Conservation (phyloP, 768 basidiomycete genomes). For the Hericium erinaceus region DNA sequence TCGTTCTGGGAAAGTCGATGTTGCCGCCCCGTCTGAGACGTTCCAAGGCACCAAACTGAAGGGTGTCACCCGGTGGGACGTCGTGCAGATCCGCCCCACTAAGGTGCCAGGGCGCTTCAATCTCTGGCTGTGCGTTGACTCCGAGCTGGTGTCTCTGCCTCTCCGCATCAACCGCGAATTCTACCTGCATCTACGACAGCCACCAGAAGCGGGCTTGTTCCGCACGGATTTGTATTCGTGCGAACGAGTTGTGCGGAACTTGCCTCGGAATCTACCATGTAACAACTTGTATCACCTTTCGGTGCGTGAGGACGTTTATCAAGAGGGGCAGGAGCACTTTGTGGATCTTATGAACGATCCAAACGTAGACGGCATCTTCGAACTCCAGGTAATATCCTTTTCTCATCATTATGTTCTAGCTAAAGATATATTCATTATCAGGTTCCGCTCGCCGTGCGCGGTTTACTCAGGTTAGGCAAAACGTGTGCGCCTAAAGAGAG, state of each 20-base stretch:
- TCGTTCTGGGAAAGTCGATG: constrained; percentile 25
- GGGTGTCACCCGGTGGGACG: constrained; percentile 74
- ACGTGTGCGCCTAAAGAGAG: constrained; percentile 62
- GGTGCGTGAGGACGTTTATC: constrained; percentile 77
- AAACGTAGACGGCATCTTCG: constrained; percentile 90
- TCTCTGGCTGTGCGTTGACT: constrained; percentile 81
- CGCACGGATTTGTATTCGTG: constrained; percentile 56
- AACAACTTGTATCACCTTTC: constrained; percentile 75
- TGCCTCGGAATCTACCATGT: constrained; percentile 74
- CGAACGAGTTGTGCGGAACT: constrained; percentile 63
- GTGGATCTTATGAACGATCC: constrained; percentile 89
- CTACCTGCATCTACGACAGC: constrained; percentile 80
- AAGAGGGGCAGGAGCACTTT: constrained; percentile 84
- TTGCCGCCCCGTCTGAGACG: constrained; percentile 57
- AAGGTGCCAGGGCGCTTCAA: constrained; percentile 73
- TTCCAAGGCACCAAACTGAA: constrained; percentile 54
- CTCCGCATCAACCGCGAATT: constrained; percentile 87
- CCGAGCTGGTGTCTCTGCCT: constrained; percentile 68
- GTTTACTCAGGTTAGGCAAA: constrained; percentile 75
- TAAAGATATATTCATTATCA: constrained; percentile 19
- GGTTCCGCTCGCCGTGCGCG: constrained; percentile 80
- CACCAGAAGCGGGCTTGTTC: constrained; percentile 59
- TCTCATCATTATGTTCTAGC: not conserved
- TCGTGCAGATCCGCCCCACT: constrained; percentile 81
- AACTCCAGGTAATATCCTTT: constrained; percentile 60